Percentiles rank a stretch among this genome's conserved stretches.
Conservation (phyloP, 352 stramenopile species). For the Phytophthora pinifolia region DNA sequence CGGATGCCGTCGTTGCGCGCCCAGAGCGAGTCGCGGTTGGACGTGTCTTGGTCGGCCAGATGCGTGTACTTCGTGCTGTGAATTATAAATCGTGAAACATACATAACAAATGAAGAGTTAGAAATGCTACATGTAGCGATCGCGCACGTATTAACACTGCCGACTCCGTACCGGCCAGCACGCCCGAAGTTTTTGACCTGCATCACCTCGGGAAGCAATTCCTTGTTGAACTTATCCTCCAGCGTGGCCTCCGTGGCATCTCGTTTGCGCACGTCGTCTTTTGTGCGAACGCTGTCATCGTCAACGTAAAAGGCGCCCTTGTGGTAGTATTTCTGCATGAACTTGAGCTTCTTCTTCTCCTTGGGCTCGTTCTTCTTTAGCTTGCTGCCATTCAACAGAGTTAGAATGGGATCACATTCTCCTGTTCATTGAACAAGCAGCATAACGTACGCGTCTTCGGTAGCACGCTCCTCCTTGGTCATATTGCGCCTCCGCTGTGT, state of each 20-base stretch:
- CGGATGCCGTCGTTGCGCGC: conserved; percentile 76
- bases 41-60: conserved; percentile 97
- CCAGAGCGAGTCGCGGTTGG: conserved; percentile 78
- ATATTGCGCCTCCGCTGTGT: conserved; percentile 88
- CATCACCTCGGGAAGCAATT: conserved; percentile 94
- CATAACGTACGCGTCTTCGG: conserved; percentile 87
- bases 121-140: conserved; percentile 7
- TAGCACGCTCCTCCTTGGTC: conserved; percentile 94
- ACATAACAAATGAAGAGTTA: conserved; percentile 20
- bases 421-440: not conserved
- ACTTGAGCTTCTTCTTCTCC: conserved; percentile 90
- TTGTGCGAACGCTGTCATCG: conserved; percentile 87
- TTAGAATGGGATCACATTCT: not conserved
- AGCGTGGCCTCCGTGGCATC: conserved; percentile 90
- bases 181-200: conserved; percentile 99
- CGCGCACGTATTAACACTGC: conserved; percentile 8
- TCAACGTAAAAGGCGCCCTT: conserved; percentile 98
- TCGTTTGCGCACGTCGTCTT: conserved; percentile 91
- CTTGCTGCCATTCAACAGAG: conserved; percentile 45
- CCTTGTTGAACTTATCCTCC: conserved; percentile 94
- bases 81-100: conserved; percentile 22
- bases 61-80: conserved; percentile 97
- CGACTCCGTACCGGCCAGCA: conserved; percentile 77
- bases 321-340: conserved; percentile 99
- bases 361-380: conserved; percentile 81